These are phyloP conservation scores for Rhinocladiella mackenziei DNA, from an alignment of 2,329 filamentous ascomycete genomes.

Conservation along the genomic window DNA sequence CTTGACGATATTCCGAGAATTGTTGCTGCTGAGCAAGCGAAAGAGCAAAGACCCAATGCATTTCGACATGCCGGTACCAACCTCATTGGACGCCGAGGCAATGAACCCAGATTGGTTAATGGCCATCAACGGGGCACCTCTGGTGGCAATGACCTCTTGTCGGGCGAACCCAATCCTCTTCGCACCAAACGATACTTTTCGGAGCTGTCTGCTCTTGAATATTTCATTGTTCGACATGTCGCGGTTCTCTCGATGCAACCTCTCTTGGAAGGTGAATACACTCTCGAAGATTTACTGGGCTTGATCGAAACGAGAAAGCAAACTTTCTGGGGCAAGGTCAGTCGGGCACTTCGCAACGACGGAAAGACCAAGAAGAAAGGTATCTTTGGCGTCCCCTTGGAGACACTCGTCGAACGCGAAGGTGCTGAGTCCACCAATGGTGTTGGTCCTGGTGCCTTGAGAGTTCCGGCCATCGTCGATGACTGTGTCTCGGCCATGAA, in stretches of 20 bases:
- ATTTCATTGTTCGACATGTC: slow-evolving; percentile 93
- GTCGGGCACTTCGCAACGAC: slow-evolving; percentile 90
- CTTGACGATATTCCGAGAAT: slow-evolving; percentile 95
- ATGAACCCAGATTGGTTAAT: slow-evolving; percentile 58
- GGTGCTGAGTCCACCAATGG: slow-evolving; percentile 97
- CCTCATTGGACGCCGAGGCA: slow-evolving; percentile 54
- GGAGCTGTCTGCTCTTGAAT: slow-evolving; percentile 88
- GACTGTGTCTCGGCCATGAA: slow-evolving; percentile 92
- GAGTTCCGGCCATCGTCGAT: slow-evolving; percentile 91
- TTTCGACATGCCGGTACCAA: slow-evolving; percentile 72
- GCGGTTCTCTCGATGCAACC: slow-evolving; percentile 94
- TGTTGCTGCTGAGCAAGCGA: slow-evolving; percentile 89
- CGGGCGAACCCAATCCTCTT: slow-evolving; percentile 52
- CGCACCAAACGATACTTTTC: slow-evolving; percentile 83
- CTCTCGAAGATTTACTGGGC: slow-evolving; percentile 85
- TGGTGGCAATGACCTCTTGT: slow-evolving; percentile 46
- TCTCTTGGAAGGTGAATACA: slow-evolving; percentile 82
- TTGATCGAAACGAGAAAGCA: slow-evolving; percentile 91
- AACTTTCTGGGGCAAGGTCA: slow-evolving; percentile 97
- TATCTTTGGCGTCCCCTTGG: slow-evolving; percentile 84
- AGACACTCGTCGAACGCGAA: slow-evolving; percentile 84
- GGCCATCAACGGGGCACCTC: slow-evolving; percentile 67
- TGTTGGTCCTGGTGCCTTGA: slow-evolving; percentile 83
- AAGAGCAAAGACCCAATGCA: slow-evolving; percentile 78
- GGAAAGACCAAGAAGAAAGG: slow-evolving; percentile 81